Conservation (phyloP, 116 monocot genomes). For the Papilionanthe hybrid region DNA sequence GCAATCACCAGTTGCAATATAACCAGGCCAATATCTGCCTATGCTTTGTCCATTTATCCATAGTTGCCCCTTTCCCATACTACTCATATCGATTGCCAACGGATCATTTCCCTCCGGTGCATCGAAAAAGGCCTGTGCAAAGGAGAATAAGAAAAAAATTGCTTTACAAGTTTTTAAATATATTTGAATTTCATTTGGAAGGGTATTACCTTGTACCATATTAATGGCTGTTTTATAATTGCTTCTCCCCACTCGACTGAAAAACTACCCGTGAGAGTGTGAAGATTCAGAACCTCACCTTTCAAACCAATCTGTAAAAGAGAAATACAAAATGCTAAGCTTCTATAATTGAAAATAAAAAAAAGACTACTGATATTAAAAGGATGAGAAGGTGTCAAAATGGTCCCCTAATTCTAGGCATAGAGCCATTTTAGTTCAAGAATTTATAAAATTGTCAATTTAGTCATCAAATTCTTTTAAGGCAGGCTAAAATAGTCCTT, state of each 20-base stretch:
- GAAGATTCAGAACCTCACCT: slow-evolving; percentile 59
- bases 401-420: too few species aligned
- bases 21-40: slow-evolving; percentile 71
- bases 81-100: slow-evolving; percentile 65
- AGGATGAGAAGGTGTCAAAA: too few species aligned
- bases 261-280: slow-evolving; percentile 51
- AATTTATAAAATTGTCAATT: too few species aligned
- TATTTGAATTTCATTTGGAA: background rate
- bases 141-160: background rate
- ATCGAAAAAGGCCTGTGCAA: slow-evolving; percentile 59
- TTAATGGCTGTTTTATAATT: slow-evolving; percentile 38
- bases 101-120: slow-evolving; percentile 64
- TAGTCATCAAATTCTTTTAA: too few species aligned
- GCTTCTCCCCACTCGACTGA: slow-evolving; percentile 64
- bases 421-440: too few species aligned
- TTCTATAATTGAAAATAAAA: background rate
- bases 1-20: slow-evolving; percentile 43
- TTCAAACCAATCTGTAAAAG: slow-evolving; percentile 57
- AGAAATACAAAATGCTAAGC: background rate
- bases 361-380: background rate
- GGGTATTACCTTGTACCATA: slow-evolving; percentile 73
- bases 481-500: too few species aligned
- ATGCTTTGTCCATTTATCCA: slow-evolving; percentile 83
- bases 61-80: slow-evolving; percentile 78
- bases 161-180: background rate